Percentiles rank a stretch among this genome's conserved stretches.
phyloP scores from a whole-genome alignment of 1,139 yeast genomes.

The Blastobotrys ciferrii region DNA sequence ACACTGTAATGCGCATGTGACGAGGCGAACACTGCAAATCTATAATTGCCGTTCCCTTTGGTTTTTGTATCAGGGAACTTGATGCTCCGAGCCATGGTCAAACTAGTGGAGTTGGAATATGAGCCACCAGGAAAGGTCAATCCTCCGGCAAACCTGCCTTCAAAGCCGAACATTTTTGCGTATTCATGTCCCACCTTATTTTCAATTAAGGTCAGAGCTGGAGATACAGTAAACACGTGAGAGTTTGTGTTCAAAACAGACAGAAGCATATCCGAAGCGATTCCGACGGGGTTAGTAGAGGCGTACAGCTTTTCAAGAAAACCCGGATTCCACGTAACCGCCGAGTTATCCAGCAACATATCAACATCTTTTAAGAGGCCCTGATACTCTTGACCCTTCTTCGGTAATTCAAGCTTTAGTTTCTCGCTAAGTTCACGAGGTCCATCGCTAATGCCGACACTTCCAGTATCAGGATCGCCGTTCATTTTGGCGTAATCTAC shows the following conservation, averaged over 20 bases:
- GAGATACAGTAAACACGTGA: constrained; percentile 84
- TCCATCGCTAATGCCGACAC: constrained; percentile 39
- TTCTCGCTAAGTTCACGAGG: constrained; percentile 38
- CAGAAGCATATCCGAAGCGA: constrained; percentile 66
- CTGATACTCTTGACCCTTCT: constrained; percentile 39
- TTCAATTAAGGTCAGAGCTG: constrained; percentile 74
- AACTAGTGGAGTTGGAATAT: constrained; percentile 77
- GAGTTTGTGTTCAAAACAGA: constrained; percentile 78
- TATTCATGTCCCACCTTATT: constrained; percentile 65
- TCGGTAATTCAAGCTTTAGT: constrained; percentile 34
- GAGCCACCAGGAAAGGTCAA: constrained; percentile 86
- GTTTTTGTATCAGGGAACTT: constrained; percentile 68
- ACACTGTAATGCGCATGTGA: constrained; percentile 79
- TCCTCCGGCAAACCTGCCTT: constrained; percentile 64
- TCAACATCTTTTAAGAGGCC: constrained; percentile 54
- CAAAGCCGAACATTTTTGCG: constrained; percentile 64
- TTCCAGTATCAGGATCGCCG: constrained; percentile 32
- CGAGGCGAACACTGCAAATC: constrained; percentile 70
- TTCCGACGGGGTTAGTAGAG: constrained; percentile 80
- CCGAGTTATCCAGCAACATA: constrained; percentile 61
- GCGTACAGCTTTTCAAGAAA: constrained; percentile 84
- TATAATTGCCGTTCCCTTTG: constrained; percentile 52
- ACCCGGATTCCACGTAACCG: constrained; percentile 86
- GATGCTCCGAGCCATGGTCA: constrained; percentile 72
- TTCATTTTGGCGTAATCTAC: constrained; percentile 43